Conservation (phyloP, 108 stramenopile species). For the Pseudonitzschia pungens region DNA sequence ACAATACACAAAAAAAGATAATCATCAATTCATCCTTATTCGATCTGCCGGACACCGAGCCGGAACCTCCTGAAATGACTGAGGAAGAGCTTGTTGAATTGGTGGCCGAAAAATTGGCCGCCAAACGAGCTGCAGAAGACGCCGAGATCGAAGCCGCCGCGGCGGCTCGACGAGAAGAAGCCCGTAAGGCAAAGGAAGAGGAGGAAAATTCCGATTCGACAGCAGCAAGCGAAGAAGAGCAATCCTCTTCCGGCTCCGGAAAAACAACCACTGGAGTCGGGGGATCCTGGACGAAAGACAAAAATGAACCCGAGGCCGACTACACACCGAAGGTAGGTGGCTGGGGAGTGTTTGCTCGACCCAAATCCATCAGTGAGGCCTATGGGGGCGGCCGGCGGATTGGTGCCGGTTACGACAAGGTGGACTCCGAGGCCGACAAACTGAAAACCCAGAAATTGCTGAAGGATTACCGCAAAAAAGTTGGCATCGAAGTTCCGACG, state of each 20-base stretch:
- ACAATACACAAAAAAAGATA: slow-evolving; percentile 3
- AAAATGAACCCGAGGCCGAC: slow-evolving; percentile 24
- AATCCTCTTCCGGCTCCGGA: neutral
- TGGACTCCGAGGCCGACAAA: slow-evolving; percentile 42
- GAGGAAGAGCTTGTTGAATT: slow-evolving; percentile 74
- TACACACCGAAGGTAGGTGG: slow-evolving; percentile 75
- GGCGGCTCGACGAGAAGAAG: slow-evolving; percentile 12
- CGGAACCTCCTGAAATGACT: slow-evolving; percentile 47
- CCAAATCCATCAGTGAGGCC: slow-evolving; percentile 87
- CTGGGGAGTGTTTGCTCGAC: slow-evolving; percentile 94
- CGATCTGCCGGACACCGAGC: slow-evolving; percentile 23
- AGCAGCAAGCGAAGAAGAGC: neutral
- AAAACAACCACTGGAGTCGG: slow-evolving; percentile 74
- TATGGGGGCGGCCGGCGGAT: slow-evolving; percentile 90
- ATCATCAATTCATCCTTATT: slow-evolving; percentile 37
- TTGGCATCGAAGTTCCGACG: slow-evolving; percentile 76
- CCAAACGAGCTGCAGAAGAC: slow-evolving; percentile 35
- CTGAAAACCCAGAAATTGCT: slow-evolving; percentile 51
- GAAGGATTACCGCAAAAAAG: slow-evolving; percentile 63
- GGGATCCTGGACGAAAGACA: slow-evolving; percentile 56
- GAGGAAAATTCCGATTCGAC: neutral
- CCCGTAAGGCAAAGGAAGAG: slow-evolving; percentile 9
- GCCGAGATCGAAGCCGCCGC: slow-evolving; percentile 24
- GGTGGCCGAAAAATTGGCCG: slow-evolving; percentile 54
- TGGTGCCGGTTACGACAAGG: slow-evolving; percentile 68